phyloP scores from a whole-genome alignment of 257 asterid genomes.

The Solanum piurae region DNA sequence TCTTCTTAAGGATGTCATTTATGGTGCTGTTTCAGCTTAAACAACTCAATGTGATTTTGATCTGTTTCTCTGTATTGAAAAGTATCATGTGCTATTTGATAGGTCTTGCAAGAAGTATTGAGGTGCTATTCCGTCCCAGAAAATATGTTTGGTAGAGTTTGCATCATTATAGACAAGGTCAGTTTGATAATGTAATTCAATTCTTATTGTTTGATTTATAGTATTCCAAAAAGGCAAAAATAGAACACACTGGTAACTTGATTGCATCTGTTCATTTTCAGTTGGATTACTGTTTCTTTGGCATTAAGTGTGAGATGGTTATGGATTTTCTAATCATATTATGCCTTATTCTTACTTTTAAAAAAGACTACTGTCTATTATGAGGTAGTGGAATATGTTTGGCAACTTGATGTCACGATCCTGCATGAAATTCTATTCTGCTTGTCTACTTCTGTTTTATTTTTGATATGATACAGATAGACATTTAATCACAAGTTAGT shows the following conservation, averaged over 20 bases:
- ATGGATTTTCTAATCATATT: not conserved
- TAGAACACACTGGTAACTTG: not conserved
- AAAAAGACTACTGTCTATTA: not conserved
- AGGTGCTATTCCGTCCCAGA: constrained; percentile 70
- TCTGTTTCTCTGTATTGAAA: not conserved
- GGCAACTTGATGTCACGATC: not conserved
- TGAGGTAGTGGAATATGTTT: not conserved
- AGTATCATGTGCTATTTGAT: constrained; percentile 12
- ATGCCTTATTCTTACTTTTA: not conserved
- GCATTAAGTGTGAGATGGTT: not conserved
- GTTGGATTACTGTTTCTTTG: not conserved
- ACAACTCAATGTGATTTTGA: not conserved
- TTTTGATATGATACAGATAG: not conserved
- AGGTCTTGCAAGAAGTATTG: constrained; percentile 96
- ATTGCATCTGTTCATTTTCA: not conserved
- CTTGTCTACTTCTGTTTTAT: not conserved
- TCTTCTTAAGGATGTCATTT: not conserved
- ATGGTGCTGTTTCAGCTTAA: not conserved
- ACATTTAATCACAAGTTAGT: not conserved
- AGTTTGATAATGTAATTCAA: constrained; percentile 11
- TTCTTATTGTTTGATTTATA: not conserved
- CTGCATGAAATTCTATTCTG: not conserved
- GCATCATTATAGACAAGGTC: constrained; percentile 91
- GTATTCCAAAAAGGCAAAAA: not conserved
- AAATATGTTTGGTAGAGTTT: constrained; percentile 68